phyloP scores from a whole-genome alignment of 2,329 filamentous ascomycete genomes.

The Hymenoscyphus fraxineus region DNA sequence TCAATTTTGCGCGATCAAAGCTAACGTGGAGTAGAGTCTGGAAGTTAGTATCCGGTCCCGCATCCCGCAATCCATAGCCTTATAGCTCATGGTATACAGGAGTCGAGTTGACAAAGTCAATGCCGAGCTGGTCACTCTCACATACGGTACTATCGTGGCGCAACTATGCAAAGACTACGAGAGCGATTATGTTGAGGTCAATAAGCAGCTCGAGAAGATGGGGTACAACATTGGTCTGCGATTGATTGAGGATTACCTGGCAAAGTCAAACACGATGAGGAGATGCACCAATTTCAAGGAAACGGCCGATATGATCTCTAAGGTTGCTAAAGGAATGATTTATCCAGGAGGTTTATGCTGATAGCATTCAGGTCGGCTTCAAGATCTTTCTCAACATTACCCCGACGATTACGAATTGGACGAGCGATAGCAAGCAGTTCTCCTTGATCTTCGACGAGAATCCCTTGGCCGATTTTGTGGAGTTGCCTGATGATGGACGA shows the following conservation, averaged over 20 bases:
- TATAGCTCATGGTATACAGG: constrained; percentile 48
- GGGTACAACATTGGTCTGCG: constrained; percentile 97
- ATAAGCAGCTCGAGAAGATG: constrained; percentile 98
- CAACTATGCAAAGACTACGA: constrained; percentile 97
- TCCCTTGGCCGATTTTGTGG: constrained; percentile 93
- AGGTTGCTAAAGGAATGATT: constrained; percentile 48
- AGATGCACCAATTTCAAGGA: constrained; percentile 90
- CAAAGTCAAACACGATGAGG: constrained; percentile 86
- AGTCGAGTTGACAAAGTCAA: constrained; percentile 97
- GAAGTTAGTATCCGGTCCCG: constrained; percentile 34
- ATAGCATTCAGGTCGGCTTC: constrained; percentile 72
- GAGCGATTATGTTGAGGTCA: constrained; percentile 89
- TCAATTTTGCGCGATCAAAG: constrained; percentile 3
- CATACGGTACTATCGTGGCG: constrained; percentile 95
- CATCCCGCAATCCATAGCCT: background rate
- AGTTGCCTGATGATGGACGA: constrained; percentile 90
- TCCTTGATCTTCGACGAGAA: constrained; percentile 96
- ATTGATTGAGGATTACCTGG: constrained; percentile 94
- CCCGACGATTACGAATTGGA: constrained; percentile 92
- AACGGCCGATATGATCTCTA: constrained; percentile 94
- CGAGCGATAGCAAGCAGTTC: constrained; percentile 92
- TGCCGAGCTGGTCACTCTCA: constrained; percentile 93
- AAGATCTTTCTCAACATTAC: constrained; percentile 99
- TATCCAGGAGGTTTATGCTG: background rate
- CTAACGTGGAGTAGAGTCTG: constrained; percentile 35